Evolutionary conservation across 1,284 basidiomycete genomes (phyloP).

Genomic region (Earliella scabrosa): DNA sequence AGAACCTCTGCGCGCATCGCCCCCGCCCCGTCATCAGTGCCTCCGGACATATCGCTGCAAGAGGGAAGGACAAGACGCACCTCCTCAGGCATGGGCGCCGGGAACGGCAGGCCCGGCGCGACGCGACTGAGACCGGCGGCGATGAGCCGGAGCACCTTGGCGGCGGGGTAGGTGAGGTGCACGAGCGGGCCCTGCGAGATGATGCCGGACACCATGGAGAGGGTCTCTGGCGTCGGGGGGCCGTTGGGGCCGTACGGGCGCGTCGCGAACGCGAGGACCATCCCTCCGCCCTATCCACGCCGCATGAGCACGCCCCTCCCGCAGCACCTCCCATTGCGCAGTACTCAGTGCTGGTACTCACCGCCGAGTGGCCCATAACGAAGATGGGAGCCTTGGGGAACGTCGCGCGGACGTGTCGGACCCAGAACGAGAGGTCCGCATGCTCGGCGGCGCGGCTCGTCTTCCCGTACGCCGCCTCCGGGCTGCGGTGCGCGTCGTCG

Average conservation of each 20-base stretch:
- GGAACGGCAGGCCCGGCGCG: slow-evolving; percentile 60
- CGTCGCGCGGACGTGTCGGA: slow-evolving; percentile 52
- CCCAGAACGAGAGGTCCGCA: slow-evolving; percentile 70
- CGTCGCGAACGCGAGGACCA: slow-evolving; percentile 66
- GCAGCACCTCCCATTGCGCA: too few species aligned
- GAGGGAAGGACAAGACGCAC: slow-evolving; percentile 37
- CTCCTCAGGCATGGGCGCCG: slow-evolving; percentile 59
- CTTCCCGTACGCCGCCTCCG: slow-evolving; percentile 62
- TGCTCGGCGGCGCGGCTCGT: slow-evolving; percentile 73
- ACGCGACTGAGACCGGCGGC: slow-evolving; percentile 52
- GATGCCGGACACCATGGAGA: slow-evolving; percentile 63
- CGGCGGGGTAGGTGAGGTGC: slow-evolving; percentile 59
- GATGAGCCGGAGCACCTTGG: slow-evolving; percentile 52
- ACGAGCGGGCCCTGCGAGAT: slow-evolving; percentile 75
- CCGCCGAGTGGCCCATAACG: slow-evolving; percentile 86
- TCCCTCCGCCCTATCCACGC: slow-evolving; percentile 62
- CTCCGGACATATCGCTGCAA: too few species aligned
- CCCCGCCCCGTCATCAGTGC: too few species aligned
- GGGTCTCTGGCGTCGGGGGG: slow-evolving; percentile 42
- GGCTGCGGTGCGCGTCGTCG: slow-evolving; percentile 51
- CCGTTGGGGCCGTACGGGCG: slow-evolving; percentile 39
- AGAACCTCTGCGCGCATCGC: slow-evolving; percentile 57
- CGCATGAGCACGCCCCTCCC: background rate
- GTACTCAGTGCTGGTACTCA: slow-evolving; percentile 35
- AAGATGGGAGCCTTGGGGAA: slow-evolving; percentile 62